phyloP scores from a whole-genome alignment of 2,329 filamentous ascomycete species.

The Claviceps pusilla region DNA sequence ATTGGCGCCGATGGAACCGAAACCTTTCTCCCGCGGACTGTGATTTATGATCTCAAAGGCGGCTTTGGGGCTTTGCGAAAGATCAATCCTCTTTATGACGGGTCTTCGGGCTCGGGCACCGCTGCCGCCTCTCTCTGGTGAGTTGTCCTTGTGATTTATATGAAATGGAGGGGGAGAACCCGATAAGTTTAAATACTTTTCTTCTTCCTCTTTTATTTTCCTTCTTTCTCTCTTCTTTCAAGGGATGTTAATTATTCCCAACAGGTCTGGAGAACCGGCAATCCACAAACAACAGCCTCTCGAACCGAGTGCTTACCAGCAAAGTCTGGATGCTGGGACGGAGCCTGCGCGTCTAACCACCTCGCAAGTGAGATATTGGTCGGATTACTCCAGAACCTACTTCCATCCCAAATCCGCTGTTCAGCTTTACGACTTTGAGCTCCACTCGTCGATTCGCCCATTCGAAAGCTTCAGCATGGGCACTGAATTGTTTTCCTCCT shows the following conservation, averaged over 20 bases:
- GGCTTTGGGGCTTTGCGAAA: conserved; percentile 80
- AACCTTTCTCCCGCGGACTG: conserved; percentile 78
- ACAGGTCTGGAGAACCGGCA: conserved; percentile 50
- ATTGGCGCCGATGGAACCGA: conserved; percentile 71
- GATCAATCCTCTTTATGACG: conserved; percentile 76
- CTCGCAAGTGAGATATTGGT: conserved; percentile 81
- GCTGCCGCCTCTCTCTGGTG: conserved; percentile 21
- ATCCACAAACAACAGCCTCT: conserved; percentile 57
- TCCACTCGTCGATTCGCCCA: conserved; percentile 64
- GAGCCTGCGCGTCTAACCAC: conserved; percentile 51
- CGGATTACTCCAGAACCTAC: conserved; percentile 84
- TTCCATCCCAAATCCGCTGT: conserved; percentile 80
- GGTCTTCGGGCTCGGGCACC: conserved; percentile 15
- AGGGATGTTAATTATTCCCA: not conserved
- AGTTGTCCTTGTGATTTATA: conserved; percentile 1
- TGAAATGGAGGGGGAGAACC: not conserved
- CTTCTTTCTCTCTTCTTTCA: no score
- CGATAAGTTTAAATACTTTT: no score
- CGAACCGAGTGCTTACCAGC: conserved; percentile 58
- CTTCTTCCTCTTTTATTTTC: no score
- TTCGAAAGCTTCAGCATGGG: conserved; percentile 85
- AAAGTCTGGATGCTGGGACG: conserved; percentile 58
- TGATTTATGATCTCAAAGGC: conserved; percentile 91
- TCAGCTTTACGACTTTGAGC: conserved; percentile 74
- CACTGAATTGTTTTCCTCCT: conserved; percentile 55